A percentile compares a stretch with the other conserved stretches of the same genome.
Conservation (phyloP, 2,329 filamentous ascomycete species). For the Tetracladium maxilliforme region DNA sequence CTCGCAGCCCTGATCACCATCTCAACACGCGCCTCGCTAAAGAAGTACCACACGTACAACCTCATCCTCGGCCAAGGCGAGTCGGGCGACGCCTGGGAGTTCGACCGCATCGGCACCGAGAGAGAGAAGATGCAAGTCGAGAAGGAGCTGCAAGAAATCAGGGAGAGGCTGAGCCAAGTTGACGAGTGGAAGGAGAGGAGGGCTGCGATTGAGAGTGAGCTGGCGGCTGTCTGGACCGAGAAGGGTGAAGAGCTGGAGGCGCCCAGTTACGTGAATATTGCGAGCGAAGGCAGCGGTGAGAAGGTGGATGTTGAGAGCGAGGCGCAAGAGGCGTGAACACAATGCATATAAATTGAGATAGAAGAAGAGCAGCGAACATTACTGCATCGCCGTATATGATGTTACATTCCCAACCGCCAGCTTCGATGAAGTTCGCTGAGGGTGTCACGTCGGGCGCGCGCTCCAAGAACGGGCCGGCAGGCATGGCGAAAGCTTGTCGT, state of each 20-base stretch:
- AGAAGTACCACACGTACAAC: constrained; percentile 91
- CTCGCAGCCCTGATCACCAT: constrained; percentile 84
- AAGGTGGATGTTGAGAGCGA: constrained; percentile 1
- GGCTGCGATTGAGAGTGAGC: constrained; percentile 69
- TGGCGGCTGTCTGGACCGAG: constrained; percentile 29
- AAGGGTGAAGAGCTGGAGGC: constrained; percentile 3
- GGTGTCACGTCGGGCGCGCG: no score
- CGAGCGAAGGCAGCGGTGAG: background rate
- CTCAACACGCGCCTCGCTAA: constrained; percentile 83
- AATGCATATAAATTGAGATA: no score
- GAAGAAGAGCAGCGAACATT: no score
- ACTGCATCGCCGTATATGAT: no score
- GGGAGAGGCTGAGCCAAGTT: constrained; percentile 66
- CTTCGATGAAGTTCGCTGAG: no score
- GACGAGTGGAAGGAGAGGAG: constrained; percentile 69
- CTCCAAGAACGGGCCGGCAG: no score
- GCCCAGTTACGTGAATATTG: no score
- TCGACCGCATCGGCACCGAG: constrained; percentile 86
- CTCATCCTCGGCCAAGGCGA: constrained; percentile 72
- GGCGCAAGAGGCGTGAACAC: no score
- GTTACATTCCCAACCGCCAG: no score
- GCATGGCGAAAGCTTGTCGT: no score
- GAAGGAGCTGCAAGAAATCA: constrained; percentile 74
- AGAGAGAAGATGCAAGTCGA: constrained; percentile 88
- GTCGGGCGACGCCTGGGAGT: constrained; percentile 76